Base-by-base conservation (phyloP, 1,139 yeast genomes). In the Saccharomyces hybrid region DNA sequence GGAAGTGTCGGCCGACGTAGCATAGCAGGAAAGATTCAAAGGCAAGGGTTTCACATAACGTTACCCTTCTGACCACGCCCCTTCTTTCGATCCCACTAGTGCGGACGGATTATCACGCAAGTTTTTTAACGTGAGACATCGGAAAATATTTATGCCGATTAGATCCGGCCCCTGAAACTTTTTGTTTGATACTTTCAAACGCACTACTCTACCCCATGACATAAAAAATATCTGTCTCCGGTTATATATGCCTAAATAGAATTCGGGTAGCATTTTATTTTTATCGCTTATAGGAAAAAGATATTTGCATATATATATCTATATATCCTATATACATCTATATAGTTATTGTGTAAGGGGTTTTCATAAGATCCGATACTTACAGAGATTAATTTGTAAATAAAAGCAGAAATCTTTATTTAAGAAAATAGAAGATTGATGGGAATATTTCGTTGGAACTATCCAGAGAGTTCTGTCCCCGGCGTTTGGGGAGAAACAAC, bases 401-500 rank as follows among this genome's bases (percentile, higher is more conserved):
- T 26, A 26, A 8, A 11, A 9, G 20, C 25, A 38, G 44, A 38
- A 11, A 9, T 16, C 25, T 11, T 9, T 9, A 16, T 4, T 20
- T 38, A 11, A 20, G 11, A 0, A 38, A 38, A 38, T 4, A 20
- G 4, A 38, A 9, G 20, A 23, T 11, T 11, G 13, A 38, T 38
- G 44, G 56, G 55, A 46, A 47, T 53, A 16, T 53, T 59, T 47
- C 52, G 59, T 16, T 57, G 61, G 56, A 65, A 69, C 1, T 72
- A 72, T 55, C 74, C 75, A 2, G 61, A 60, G 2, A 63, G 58
- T 2, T 65, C 67, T 5, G 61, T 57, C 14, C 27, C 54, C 0
- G 74, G 73, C 0, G 70, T 64, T 55, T 69, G 73, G 73, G 73
- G 72, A 6, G 55, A 56, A 6, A 64, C 66, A 1, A 69, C 71